phyloP scores from a whole-genome alignment of 2,329 filamentous ascomycete species.

The Colletotrichum sidae region DNA sequence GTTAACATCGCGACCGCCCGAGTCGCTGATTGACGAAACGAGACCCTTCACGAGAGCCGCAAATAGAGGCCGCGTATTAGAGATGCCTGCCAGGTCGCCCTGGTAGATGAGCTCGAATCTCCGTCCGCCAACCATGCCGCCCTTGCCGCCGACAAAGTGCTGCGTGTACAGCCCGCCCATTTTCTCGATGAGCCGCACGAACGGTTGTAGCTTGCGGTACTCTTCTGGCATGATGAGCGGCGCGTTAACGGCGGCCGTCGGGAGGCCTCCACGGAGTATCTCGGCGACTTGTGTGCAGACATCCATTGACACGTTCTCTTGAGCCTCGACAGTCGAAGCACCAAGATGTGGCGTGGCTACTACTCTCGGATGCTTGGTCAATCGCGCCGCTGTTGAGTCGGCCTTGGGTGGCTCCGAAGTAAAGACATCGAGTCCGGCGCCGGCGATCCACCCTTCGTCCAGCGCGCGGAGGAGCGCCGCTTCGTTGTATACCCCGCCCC shows the following conservation, averaged over 20 bases:
- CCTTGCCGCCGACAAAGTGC: slow-evolving; percentile 66
- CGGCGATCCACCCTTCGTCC: slow-evolving; percentile 77
- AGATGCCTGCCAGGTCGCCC: slow-evolving; percentile 76
- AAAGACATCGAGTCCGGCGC: slow-evolving; percentile 84
- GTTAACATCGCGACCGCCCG: slow-evolving; percentile 77
- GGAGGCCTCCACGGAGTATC: slow-evolving; percentile 78
- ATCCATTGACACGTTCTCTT: slow-evolving; percentile 86
- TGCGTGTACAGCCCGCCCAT: slow-evolving; percentile 86
- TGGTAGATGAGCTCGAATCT: slow-evolving; percentile 83
- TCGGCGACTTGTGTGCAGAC: slow-evolving; percentile 84
- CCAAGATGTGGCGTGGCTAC: slow-evolving; percentile 85
- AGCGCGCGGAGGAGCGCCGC: slow-evolving; percentile 76
- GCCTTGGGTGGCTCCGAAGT: slow-evolving; percentile 75
- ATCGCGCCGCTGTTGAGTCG: slow-evolving; percentile 67
- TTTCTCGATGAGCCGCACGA: slow-evolving; percentile 80
- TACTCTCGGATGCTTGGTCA: slow-evolving; percentile 77
- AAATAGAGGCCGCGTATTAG: slow-evolving; percentile 82
- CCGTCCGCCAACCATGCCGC: slow-evolving; percentile 67
- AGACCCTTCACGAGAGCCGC: slow-evolving; percentile 84
- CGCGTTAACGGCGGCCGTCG: slow-evolving; percentile 82
- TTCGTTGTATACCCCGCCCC: slow-evolving; percentile 86
- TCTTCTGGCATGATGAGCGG: slow-evolving; percentile 85
- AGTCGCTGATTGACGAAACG: slow-evolving; percentile 74
- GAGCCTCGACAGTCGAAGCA: slow-evolving; percentile 83
- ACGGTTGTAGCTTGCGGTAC: slow-evolving; percentile 81